Conservation (phyloP, 352 stramenopile genomes). For the Pythium phragmitis region DNA sequence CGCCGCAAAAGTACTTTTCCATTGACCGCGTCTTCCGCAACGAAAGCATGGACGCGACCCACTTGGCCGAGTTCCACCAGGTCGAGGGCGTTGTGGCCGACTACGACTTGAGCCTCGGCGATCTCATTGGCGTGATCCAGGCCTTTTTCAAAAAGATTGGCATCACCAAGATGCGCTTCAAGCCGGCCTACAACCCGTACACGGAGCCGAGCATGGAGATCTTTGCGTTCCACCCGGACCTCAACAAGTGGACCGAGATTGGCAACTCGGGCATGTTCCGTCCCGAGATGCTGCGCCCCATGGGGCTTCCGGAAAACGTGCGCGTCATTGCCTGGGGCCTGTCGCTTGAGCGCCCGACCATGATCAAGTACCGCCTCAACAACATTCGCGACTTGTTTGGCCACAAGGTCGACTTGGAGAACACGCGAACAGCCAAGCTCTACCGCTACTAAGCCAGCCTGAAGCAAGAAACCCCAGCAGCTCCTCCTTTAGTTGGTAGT, state of each 20-base stretch:
- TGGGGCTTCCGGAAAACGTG: constrained; percentile 99
- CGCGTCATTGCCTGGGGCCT: constrained; percentile 99
- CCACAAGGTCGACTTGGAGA: constrained; percentile 98
- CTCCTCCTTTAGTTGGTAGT: no score
- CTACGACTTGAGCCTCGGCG: constrained; percentile 97
- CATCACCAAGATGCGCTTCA: constrained; percentile 99
- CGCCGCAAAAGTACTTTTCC: constrained; percentile 97
- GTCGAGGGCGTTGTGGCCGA: constrained; percentile 98
- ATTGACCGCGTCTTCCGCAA: constrained; percentile 99
- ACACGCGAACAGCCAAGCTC: constrained; percentile 92
- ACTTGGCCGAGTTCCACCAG: constrained; percentile 99
- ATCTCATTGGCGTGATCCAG: constrained; percentile 99
- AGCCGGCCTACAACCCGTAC: constrained; percentile 99
- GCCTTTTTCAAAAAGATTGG: constrained; percentile 99
- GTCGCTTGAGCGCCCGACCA: constrained; percentile 98
- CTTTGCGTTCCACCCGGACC: constrained; percentile 99
- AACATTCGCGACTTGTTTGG: constrained; percentile 99
- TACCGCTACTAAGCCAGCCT: constrained; percentile 71
- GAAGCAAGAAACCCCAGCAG: no score
- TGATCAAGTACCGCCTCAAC: constrained; percentile 99
- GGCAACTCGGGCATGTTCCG: constrained; percentile 99
- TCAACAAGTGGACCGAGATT: constrained; percentile 99
- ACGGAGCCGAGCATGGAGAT: constrained; percentile 99
- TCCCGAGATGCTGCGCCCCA: constrained; percentile 98
- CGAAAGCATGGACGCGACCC: constrained; percentile 99